Percentiles rank a stretch among this genome's conserved stretches.
Evolutionary conservation across 345 rosid species (phyloP).

Genomic region (Pistacia integerrima): DNA sequence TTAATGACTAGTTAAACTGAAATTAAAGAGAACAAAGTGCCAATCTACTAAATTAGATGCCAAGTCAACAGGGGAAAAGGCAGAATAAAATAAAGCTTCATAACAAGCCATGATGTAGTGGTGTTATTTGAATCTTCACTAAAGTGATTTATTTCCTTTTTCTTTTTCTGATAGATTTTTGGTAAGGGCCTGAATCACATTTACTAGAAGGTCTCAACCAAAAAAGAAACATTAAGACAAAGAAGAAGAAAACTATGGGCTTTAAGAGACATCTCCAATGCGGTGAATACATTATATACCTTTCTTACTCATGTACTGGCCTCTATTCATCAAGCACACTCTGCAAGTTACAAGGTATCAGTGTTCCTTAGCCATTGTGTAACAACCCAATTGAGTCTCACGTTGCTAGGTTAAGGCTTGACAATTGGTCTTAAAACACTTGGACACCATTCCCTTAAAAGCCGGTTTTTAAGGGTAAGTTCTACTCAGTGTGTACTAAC

Average conservation of each 20-base stretch:
- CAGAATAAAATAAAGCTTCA: not conserved
- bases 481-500: too few relatives aligned
- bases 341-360: not conserved
- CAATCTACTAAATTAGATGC: slow-evolving; percentile 1
- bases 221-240: not conserved
- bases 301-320: not conserved
- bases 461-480: too few relatives aligned
- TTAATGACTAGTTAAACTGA: not conserved
- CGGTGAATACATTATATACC: not conserved
- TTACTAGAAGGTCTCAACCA: not conserved
- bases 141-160: not conserved
- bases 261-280: not conserved
- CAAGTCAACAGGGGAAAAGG: not conserved
- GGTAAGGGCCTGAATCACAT: not conserved
- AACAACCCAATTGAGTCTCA: not conserved
- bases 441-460: too few relatives aligned
- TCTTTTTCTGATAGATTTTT: not conserved
- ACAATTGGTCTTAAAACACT: too few relatives aligned
- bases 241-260: not conserved
- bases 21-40: not conserved
- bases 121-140: slow-evolving; percentile 5
- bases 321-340: not conserved
- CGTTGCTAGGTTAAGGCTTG: too few relatives aligned
- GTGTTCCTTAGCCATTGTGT: not conserved
- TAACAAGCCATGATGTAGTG: not conserved